Conservation (phyloP, 192 early-diverging fungal species). For the Jimgerdemannia lactiflua region DNA sequence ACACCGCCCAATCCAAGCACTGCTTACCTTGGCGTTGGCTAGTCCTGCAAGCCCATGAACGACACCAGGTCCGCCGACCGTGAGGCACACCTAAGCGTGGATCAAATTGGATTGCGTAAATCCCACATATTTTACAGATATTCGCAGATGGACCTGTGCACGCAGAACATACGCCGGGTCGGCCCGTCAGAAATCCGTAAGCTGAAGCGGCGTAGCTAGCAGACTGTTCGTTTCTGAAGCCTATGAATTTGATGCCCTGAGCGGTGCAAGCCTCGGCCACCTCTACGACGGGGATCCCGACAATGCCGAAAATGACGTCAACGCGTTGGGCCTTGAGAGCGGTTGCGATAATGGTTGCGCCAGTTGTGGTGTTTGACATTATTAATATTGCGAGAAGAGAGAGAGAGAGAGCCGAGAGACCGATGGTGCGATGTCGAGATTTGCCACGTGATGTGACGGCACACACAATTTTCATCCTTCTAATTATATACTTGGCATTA, state of each 20-base stretch:
- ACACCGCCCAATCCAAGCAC: not conserved
- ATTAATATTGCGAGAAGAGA: not conserved
- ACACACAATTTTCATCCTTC: no score
- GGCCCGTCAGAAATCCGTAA: constrained; percentile 57
- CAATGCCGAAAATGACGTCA: constrained; percentile 68
- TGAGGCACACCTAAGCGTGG: constrained; percentile 42
- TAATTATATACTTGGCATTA: no score
- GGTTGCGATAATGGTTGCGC: constrained; percentile 56
- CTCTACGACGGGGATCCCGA: constrained; percentile 75
- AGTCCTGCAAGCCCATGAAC: constrained; percentile 70
- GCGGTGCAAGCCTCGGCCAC: constrained; percentile 70
- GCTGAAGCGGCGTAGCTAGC: constrained; percentile 68
- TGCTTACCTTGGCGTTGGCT: constrained; percentile 64
- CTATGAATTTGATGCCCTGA: constrained; percentile 64
- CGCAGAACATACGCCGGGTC: constrained; percentile 40
- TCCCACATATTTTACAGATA: not conserved
- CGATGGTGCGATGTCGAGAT: no score
- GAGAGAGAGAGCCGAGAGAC: no score
- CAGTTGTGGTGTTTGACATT: constrained; percentile 25
- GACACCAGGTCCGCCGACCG: constrained; percentile 70
- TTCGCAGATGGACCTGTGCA: not conserved
- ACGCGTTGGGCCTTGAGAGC: constrained; percentile 60
- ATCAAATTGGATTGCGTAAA: not conserved
- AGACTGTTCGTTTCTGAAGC: constrained; percentile 76
- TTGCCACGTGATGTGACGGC: no score